Percentiles rank a stretch among this genome's conserved stretches.
phyloP scores from a whole-genome alignment of 2,329 filamentous ascomycete species.

The Colletotrichum karsti region DNA sequence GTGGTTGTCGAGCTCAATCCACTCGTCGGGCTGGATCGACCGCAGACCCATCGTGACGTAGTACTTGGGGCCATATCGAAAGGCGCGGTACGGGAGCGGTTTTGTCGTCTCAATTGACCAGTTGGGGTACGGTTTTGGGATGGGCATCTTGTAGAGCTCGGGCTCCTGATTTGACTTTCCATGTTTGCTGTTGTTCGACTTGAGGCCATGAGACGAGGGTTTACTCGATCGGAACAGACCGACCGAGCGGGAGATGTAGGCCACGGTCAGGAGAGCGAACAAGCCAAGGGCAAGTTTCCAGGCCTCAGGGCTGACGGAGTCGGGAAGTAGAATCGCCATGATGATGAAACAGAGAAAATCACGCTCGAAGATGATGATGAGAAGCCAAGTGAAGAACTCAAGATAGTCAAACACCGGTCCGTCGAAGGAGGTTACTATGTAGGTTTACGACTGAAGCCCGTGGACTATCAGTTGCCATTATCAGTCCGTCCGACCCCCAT shows the following conservation, averaged over 20 bases:
- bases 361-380: not conserved
- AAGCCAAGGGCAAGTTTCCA: constrained; percentile 13
- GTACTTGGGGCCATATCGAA: constrained; percentile 80
- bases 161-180: not conserved
- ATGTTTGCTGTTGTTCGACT: not conserved
- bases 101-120: constrained; percentile 77
- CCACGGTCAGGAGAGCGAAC: constrained; percentile 3
- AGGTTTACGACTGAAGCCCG: not conserved
- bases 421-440: not conserved
- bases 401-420: not conserved
- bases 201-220: not conserved
- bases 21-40: constrained; percentile 74
- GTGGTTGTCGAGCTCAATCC: constrained; percentile 88
- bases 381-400: not conserved
- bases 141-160: constrained; percentile 63
- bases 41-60: constrained; percentile 81
- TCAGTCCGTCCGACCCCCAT: not conserved
- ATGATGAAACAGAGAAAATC: not conserved
- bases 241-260: not conserved
- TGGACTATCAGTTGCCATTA: not conserved
- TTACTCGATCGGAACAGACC: not conserved
- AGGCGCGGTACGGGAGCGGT: constrained; percentile 80
- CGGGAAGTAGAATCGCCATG: not conserved
- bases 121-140: constrained; percentile 68
- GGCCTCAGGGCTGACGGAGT: not conserved